A percentile compares a stretch with the other conserved stretches of the same genome.
These are phyloP conservation scores for Phytophthora sansomeana DNA, from an alignment of 352 stramenopile species.

Conservation along the genomic window DNA sequence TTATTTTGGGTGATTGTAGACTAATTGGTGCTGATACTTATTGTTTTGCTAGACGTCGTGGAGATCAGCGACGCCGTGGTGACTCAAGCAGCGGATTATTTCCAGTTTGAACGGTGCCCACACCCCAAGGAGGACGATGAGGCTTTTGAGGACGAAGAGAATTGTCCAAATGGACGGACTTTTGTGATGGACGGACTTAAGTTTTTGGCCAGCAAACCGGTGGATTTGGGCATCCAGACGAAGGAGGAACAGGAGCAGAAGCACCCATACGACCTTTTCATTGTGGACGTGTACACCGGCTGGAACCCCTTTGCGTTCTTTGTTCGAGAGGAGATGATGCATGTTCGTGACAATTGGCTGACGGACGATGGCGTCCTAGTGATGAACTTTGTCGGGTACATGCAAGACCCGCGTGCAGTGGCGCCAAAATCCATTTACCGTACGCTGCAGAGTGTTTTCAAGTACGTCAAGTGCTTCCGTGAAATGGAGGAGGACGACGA, in stretches of 20 bases:
- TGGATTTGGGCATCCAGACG: conserved; percentile 14
- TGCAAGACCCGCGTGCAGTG: conserved; percentile 53
- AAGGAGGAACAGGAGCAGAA: conserved; percentile 4
- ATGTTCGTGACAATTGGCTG: conserved; percentile 64
- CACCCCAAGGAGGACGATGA: conserved; percentile 23
- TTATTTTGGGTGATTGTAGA: too few relatives aligned
- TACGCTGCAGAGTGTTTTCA: conserved; percentile 73
- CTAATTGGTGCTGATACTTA: background rate
- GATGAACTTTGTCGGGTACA: conserved; percentile 82
- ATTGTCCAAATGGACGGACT: conserved; percentile 59
- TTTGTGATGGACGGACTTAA: conserved; percentile 73
- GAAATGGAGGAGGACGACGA: conserved; percentile 59
- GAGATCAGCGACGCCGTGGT: conserved; percentile 80
- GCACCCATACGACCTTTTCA: conserved; percentile 63
- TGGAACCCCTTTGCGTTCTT: conserved; percentile 83
- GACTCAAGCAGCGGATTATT: conserved; percentile 68
- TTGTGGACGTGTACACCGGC: conserved; percentile 77
- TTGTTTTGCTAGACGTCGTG: conserved; percentile 58
- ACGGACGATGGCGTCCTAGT: conserved; percentile 64
- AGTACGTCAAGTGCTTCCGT: conserved; percentile 72
- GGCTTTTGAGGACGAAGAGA: conserved; percentile 13
- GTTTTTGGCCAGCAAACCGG: conserved; percentile 57
- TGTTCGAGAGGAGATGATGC: conserved; percentile 61
- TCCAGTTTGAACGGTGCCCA: conserved; percentile 72
- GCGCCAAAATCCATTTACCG: conserved; percentile 76